phyloP scores from a whole-genome alignment of 306 rosid genomes.

The Acmispon strigosus region DNA sequence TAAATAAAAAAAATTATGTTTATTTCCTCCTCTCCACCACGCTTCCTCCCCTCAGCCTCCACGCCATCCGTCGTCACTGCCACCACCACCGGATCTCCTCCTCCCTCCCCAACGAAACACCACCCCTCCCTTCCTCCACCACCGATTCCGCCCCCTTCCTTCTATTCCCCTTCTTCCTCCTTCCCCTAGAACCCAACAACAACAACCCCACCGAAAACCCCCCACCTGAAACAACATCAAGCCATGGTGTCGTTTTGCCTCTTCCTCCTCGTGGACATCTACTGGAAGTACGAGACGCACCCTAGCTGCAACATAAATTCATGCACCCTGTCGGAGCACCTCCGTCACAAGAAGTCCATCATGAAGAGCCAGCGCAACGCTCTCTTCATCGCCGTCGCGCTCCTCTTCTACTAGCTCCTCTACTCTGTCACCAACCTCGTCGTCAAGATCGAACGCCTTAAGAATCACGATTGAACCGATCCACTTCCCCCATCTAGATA shows the following conservation, averaged over 20 bases:
- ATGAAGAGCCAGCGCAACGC: slow-evolving; percentile 99
- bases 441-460: slow-evolving; percentile 67
- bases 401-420: slow-evolving; percentile 90
- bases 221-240: too few species aligned
- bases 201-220: too few species aligned
- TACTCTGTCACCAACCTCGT: slow-evolving; percentile 83
- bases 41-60: too few species aligned
- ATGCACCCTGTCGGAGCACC: slow-evolving; percentile 70
- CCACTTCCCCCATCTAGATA: neutral
- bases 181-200: too few species aligned
- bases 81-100: too few species aligned
- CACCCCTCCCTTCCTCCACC: too few species aligned
- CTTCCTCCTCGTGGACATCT: slow-evolving; percentile 85
- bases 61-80: too few species aligned
- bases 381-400: slow-evolving; percentile 77
- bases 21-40: too few species aligned
- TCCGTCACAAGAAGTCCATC: slow-evolving; percentile 95
- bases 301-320: slow-evolving; percentile 73
- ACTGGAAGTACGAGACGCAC: slow-evolving; percentile 87
- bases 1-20: too few species aligned
- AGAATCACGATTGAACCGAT: slow-evolving; percentile 57
- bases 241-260: slow-evolving; percentile 90
- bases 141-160: too few species aligned
- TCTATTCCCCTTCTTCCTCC: too few species aligned
- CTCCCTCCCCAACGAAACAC: too few species aligned